Percentiles rank a stretch among this genome's conserved stretches.
Conservation (phyloP, 805 yeast genomes). For the Wickerhamomyces chaumierensis region DNA sequence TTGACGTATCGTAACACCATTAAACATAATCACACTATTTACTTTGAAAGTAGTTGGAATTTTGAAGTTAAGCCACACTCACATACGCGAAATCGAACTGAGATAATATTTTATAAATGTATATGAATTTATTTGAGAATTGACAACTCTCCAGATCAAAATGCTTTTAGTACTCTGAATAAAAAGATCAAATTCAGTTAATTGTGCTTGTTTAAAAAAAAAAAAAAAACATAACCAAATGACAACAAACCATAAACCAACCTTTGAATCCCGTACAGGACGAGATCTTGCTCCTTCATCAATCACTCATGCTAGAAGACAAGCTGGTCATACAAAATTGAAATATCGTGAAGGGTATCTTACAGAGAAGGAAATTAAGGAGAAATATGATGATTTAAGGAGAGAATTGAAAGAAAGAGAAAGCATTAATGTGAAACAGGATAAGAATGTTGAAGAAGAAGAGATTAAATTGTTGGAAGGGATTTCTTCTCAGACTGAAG, state of each 20-base stretch:
- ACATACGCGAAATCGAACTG: too few relatives aligned
- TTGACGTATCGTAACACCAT: too few relatives aligned
- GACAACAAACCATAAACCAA: conserved; percentile 66
- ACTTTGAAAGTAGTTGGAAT: too few relatives aligned
- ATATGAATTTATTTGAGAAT: too few relatives aligned
- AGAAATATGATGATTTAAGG: conserved; percentile 12
- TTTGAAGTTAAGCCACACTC: too few relatives aligned
- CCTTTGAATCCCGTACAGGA: conserved; percentile 54
- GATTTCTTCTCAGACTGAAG: not conserved
- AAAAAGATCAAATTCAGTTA: too few relatives aligned
- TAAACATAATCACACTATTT: too few relatives aligned
- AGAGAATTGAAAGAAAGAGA: conserved; percentile 10
- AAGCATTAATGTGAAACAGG: not conserved
- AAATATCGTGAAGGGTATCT: conserved; percentile 27
- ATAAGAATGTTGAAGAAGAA: not conserved
- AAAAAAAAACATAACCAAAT: too few relatives aligned
- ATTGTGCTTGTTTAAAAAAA: too few relatives aligned
- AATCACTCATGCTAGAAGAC: conserved; percentile 39
- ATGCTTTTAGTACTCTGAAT: too few relatives aligned
- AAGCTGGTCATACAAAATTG: conserved; percentile 43
- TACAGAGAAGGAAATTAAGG: conserved; percentile 5
- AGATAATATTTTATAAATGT: too few relatives aligned
- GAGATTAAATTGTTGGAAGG: not conserved
- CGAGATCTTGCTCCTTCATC: conserved; percentile 30
- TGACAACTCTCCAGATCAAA: too few relatives aligned